Evolutionary conservation across 2,329 filamentous ascomycete genomes (phyloP), one percentile per base, ranked within the genome.

Genomic region (Ophioceras dolichostomum): DNA sequence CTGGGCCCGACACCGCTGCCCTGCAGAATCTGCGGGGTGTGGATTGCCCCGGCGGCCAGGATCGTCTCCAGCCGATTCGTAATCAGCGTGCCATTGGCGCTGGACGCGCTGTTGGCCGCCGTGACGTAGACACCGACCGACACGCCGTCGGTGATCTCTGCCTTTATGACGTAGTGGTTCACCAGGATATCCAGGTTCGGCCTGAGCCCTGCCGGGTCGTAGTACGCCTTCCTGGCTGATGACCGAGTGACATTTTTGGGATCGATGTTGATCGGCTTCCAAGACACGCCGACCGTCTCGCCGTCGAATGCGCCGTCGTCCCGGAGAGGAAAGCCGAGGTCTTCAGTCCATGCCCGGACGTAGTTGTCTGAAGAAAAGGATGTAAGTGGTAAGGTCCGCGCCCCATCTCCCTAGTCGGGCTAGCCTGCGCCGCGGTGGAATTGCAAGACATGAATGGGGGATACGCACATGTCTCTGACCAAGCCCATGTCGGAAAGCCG

Each of bases 191-290:
- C 39, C 10, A 28, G 26, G 21, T 35, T 34, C n/a, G 36, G 27
- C 14, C 37, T 29, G 14, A 18, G 22, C 19, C 18, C 28, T 6
- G 31, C 36, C 12, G 26, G 26, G 26, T 38, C 37, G 37, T 37
- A 43, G 16, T 16, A 13, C 4, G 40, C 21, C 1, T 8, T 40
- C n/a, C n/a, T 40, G 36, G 20, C 33, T 21, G 16, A 33, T 37
- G 14, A 18, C 34, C 16, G 40, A 36, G 26, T 41, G 41, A 13
- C 22, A 18, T 62, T 62, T n/a, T 45, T 43, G 2, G 52, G 52
- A 14, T 45, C 46, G 36, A 65, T 55, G 40, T 51, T 62, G 27
- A 56, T 55, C 2, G 62, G 58, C 21, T 55, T 49, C 4, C 62
- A 43, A 42, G 52, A 54, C 10, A 51, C 55, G 13, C 61, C 61